Conservation (phyloP, 2,329 filamentous ascomycete species). For the Arthrobotrys entomopaga region DNA sequence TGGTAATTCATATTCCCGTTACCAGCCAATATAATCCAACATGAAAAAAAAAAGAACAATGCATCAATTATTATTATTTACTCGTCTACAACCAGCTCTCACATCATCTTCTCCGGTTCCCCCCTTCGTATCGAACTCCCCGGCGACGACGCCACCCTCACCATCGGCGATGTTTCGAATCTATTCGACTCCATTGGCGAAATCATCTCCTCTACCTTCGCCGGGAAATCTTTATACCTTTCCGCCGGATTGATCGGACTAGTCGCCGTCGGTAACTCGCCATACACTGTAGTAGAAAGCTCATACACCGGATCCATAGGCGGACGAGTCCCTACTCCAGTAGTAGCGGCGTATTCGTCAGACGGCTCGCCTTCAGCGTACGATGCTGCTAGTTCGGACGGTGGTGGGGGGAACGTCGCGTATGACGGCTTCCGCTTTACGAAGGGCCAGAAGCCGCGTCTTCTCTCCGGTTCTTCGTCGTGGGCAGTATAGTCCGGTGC, state of each 20-base stretch:
- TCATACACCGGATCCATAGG: constrained; percentile 24
- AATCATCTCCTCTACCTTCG: not conserved
- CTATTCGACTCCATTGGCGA: not conserved
- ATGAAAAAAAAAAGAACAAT: no score
- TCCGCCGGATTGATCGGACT: constrained; percentile 17
- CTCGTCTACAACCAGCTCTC: no score
- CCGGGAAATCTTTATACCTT: not conserved
- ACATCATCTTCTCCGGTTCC: no score
- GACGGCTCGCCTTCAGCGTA: constrained; percentile 10
- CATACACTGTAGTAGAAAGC: constrained; percentile 20
- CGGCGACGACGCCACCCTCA: no score
- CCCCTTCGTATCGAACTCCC: no score
- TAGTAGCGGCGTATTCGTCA: not conserved
- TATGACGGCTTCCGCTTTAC: constrained; percentile 24
- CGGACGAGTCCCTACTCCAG: not conserved
- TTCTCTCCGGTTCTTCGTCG: constrained; percentile 18
- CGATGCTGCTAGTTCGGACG: constrained; percentile 26
- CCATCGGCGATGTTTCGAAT: not conserved
- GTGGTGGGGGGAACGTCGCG: constrained; percentile 26
- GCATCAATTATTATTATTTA: no score
- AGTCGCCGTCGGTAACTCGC: constrained; percentile 14
- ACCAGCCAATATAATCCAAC: no score
- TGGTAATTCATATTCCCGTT: no score
- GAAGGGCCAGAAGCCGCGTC: constrained; percentile 24
- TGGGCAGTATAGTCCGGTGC: constrained; percentile 31